A percentile compares a stretch with the other conserved stretches of the same genome.
These are phyloP conservation scores for Amanita pseudoporphyria DNA, from an alignment of 768 basidiomycete genomes.

Conservation along the genomic window DNA sequence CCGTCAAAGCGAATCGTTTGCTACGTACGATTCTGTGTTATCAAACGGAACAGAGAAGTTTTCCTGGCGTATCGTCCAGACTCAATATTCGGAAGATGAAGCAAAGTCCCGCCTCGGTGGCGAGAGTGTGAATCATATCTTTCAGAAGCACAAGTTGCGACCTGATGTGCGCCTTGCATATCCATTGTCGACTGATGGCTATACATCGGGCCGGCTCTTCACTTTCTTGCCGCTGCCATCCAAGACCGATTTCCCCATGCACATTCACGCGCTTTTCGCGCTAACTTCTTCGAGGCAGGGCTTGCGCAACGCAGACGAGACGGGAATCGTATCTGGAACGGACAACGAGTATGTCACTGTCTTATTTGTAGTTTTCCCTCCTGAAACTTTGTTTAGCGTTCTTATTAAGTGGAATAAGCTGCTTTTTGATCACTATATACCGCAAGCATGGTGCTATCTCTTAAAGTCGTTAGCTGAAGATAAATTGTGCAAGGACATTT, in stretches of 20 bases:
- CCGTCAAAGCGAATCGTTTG: not conserved
- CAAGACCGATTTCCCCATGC: conserved; percentile 31
- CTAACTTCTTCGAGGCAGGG: conserved; percentile 35
- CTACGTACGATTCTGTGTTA: conserved; percentile 1
- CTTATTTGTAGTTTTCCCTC: not conserved
- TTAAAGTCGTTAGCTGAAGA: conserved; percentile 21
- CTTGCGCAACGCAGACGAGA: conserved; percentile 31
- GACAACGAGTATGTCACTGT: conserved; percentile 28
- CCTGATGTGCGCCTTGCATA: conserved; percentile 28
- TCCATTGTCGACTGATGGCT: conserved; percentile 16
- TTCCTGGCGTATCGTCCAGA: conserved; percentile 26
- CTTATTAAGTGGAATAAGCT: conserved; percentile 38
- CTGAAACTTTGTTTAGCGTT: conserved; percentile 19
- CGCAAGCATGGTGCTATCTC: conserved; percentile 30
- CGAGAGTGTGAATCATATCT: not conserved
- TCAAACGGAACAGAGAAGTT: not conserved
- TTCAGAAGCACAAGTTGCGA: conserved; percentile 31
- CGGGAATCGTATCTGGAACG: conserved; percentile 25
- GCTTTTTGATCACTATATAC: conserved; percentile 36
- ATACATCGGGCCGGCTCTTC: conserved; percentile 31
- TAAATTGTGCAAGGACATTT: conserved; percentile 20
- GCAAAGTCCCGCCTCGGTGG: not conserved
- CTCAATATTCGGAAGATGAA: conserved; percentile 1
- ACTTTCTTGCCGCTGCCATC: conserved; percentile 41
- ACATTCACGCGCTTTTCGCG: conserved; percentile 38